Evolutionary conservation across 495 filamentous ascomycete genomes (phyloP), one percentile per base, ranked within the genome.

Genomic region (Aspergillus homomorphus): DNA sequence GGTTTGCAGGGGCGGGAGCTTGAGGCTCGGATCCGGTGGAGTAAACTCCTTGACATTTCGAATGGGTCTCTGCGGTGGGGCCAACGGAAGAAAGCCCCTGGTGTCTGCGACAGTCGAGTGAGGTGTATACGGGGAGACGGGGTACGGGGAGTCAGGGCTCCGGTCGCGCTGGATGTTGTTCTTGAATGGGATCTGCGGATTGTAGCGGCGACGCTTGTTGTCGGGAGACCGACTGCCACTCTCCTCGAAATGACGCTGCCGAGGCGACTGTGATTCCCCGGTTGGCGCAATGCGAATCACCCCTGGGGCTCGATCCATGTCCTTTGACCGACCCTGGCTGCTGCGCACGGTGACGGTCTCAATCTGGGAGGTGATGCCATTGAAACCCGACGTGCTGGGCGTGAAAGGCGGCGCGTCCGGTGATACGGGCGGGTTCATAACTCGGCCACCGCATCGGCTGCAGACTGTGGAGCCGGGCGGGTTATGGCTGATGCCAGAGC

Each of bases 1-100:
- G 10, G 80, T 81, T 59, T 86, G 82, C 18, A 89, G 62, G 1
- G 88, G 87, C 4, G 88, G 84, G 1, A 90, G 75, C 46, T 75
- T 81, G 18, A 82, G 68, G 41, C 73, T 78, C 24, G 72, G 70
- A 49, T 81, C 76, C n/a, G 67, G 69, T 16, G 64, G 62, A 30
- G 64, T 51, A 51, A 65, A 55, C 8, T 64, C 55, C n/a, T 63
- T 66, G 9, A 55, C 50, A 42, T 57, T 65, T 14, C 59, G 64
- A 49, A 66, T 65, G 6, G 69, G 69, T 10, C 69, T 66, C 14
- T 70, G 69, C 45, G 77, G 75, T 19, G 73, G 63, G 66, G 23
- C 22, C 12, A 79, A 72, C 2, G 74, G 73, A 18, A 73, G 64
- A 10, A 69, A 58, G 20, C 62, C 65, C 7, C 71, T 68, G 14